Conservation (phyloP, 805 yeast species). For the Candida krabiensis region DNA sequence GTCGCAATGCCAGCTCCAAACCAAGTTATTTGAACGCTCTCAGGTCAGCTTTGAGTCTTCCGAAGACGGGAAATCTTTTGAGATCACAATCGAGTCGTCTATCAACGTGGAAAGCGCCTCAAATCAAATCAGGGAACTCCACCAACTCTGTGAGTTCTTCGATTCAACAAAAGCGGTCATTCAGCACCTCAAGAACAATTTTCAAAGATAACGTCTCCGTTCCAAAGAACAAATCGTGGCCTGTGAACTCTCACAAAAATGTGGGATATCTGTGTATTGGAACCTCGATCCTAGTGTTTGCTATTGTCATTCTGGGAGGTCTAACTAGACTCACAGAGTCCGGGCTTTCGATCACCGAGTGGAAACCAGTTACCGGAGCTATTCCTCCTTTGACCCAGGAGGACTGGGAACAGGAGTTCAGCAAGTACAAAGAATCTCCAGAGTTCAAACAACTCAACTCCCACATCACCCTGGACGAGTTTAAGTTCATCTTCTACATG, state of each 20-base stretch:
- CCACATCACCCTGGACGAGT: constrained; percentile 86
- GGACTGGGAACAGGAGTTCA: constrained; percentile 87
- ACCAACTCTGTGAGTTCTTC: background rate
- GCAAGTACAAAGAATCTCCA: constrained; percentile 79
- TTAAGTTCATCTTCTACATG: constrained; percentile 92
- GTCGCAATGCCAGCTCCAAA: background rate
- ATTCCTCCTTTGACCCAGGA: constrained; percentile 79
- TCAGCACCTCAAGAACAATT: constrained; percentile 15
- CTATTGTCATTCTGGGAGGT: constrained; percentile 96
- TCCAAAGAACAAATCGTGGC: constrained; percentile 30
- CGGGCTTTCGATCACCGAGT: constrained; percentile 93
- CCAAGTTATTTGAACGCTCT: background rate
- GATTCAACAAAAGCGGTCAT: constrained; percentile 15
- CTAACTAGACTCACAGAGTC: constrained; percentile 93
- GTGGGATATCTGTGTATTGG: constrained; percentile 91
- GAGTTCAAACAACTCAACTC: constrained; percentile 89
- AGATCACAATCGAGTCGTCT: background rate
- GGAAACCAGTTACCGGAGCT: constrained; percentile 97
- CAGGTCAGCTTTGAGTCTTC: background rate
- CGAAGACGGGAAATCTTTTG: background rate
- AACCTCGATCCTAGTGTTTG: constrained; percentile 86
- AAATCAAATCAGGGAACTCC: too few relatives aligned
- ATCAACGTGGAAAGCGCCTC: too few relatives aligned
- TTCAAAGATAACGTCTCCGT: constrained; percentile 1
- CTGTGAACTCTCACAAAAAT: constrained; percentile 47